Percentiles rank a stretch among this genome's conserved stretches.
Evolutionary conservation across 495 filamentous ascomycete species (phyloP).

Genomic region (Lepraria neglecta): DNA sequence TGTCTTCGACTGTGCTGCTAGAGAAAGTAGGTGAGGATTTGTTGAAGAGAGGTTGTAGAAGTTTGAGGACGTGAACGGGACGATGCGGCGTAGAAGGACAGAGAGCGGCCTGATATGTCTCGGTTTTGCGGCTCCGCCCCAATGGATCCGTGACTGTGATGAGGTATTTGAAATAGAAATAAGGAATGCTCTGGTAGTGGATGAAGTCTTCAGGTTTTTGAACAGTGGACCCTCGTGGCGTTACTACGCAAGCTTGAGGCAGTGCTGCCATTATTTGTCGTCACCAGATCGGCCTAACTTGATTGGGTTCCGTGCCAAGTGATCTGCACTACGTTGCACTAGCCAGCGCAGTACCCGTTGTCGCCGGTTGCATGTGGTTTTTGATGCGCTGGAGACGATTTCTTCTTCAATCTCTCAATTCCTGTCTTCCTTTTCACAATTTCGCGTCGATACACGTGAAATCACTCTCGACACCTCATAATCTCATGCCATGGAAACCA

Average conservation of each 20-base stretch:
- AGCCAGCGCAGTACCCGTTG: constrained; percentile 13
- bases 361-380: not conserved
- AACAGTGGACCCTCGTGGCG: constrained; percentile 1
- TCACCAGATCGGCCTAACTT: not conserved
- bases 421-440: not conserved
- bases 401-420: not conserved
- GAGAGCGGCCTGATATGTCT: not conserved
- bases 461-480: not conserved
- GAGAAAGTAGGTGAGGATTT: no score
- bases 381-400: constrained; percentile 4
- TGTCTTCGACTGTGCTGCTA: no score
- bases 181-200: not conserved
- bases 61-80: not conserved
- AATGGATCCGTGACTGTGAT: not conserved
- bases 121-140: not conserved
- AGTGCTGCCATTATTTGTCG: not conserved
- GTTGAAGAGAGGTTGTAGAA: not conserved
- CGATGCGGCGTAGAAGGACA: not conserved
- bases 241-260: constrained; percentile 4
- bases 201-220: not conserved
- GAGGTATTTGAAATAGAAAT: not conserved
- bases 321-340: constrained; percentile 3
- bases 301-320: not conserved
- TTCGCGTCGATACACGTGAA: not conserved
- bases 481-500: not conserved